phyloP scores from a whole-genome alignment of 768 basidiomycete species.

The Thelephora ganbajun region DNA sequence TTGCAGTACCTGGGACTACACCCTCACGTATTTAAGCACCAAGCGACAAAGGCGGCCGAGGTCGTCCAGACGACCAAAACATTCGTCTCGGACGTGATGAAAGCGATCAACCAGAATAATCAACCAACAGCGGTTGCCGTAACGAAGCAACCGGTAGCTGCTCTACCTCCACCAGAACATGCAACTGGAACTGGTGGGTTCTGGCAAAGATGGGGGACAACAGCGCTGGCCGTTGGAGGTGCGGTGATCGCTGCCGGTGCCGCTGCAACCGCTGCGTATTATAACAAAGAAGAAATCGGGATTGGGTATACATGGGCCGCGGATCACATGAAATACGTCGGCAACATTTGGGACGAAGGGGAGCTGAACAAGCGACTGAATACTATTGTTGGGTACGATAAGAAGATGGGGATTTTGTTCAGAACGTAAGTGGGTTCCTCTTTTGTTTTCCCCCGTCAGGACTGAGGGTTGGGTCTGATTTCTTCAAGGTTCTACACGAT shows the following conservation, averaged over 20 bases:
- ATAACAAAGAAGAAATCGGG: conserved; percentile 62
- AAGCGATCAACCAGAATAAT: conserved; percentile 30
- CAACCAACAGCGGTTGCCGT: conserved; percentile 14
- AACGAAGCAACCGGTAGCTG: conserved; percentile 19
- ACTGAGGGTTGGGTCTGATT: not conserved
- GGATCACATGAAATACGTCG: conserved; percentile 85
- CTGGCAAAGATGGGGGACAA: conserved; percentile 58
- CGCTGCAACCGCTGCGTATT: conserved; percentile 75
- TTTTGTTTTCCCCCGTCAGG: not conserved
- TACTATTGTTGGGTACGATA: conserved; percentile 43
- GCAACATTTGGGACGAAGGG: conserved; percentile 71
- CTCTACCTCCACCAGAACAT: conserved; percentile 13
- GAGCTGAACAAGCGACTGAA: conserved; percentile 48
- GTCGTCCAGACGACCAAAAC: conserved; percentile 53
- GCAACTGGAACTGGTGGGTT: conserved; percentile 6
- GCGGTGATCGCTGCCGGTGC: conserved; percentile 60
- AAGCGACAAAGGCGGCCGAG: conserved; percentile 57
- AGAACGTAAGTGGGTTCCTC: conserved; percentile 40
- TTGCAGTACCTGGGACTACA: conserved; percentile 76
- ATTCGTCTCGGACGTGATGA: conserved; percentile 46
- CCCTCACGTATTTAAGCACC: conserved; percentile 75
- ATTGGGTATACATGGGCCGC: conserved; percentile 60
- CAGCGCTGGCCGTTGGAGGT: conserved; percentile 59
- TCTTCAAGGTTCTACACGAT: conserved; percentile 61
- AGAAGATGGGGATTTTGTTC: conserved; percentile 52